phyloP scores from a whole-genome alignment of 345 rosid species.

The Dipteronia sinensis region DNA sequence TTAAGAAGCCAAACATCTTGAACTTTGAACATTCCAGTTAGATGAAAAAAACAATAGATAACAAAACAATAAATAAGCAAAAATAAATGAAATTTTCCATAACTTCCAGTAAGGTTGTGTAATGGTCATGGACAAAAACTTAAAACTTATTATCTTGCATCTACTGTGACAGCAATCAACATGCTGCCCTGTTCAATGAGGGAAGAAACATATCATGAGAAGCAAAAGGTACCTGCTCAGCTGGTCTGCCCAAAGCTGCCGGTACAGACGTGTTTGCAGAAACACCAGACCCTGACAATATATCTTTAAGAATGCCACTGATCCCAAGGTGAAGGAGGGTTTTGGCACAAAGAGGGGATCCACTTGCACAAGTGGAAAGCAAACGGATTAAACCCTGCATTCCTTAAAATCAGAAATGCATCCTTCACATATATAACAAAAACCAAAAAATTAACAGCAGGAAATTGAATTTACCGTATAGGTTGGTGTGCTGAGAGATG shows the following conservation, averaged over 20 bases:
- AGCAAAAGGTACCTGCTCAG: constrained; percentile 78
- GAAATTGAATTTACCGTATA: constrained; percentile 65
- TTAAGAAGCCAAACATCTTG: background rate
- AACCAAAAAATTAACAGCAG: constrained; percentile 6
- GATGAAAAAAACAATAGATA: background rate
- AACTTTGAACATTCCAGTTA: background rate
- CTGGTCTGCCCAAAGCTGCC: constrained; percentile 89
- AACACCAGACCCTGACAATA: constrained; percentile 83
- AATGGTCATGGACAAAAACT: no score
- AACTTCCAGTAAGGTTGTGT: background rate
- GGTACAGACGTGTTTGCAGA: constrained; percentile 82
- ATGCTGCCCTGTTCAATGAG: background rate
- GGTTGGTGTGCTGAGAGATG: constrained; percentile 85
- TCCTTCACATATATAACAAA: constrained; percentile 12
- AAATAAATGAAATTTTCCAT: background rate
- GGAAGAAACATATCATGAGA: constrained; percentile 7
- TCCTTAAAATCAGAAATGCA: constrained; percentile 33
- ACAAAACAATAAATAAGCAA: background rate
- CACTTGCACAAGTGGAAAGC: constrained; percentile 97
- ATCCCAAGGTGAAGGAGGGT: constrained; percentile 92
- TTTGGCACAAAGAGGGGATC: constrained; percentile 92
- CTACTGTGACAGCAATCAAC: background rate
- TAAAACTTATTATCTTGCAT: background rate
- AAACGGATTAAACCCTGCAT: constrained; percentile 92
- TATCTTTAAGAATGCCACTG: constrained; percentile 92